Percentiles rank a stretch among this genome's conserved stretches.
Evolutionary conservation across 2,329 filamentous ascomycete genomes (phyloP).

Genomic region (Tolypocladium sp.): DNA sequence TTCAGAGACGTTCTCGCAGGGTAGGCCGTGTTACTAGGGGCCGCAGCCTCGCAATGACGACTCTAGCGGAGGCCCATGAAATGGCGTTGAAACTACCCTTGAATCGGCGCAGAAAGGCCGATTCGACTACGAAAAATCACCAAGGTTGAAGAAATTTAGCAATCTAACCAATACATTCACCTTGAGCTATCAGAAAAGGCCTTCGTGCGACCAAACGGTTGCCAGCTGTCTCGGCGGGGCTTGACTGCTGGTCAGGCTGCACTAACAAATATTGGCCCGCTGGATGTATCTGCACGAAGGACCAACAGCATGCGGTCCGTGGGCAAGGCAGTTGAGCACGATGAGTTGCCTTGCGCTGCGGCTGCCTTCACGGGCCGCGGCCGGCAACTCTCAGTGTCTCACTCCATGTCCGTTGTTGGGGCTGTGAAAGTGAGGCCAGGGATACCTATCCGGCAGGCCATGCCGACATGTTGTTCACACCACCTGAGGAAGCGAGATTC

Average conservation of each 20-base stretch:
- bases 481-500: not conserved
- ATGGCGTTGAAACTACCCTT: not conserved
- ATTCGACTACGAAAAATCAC: rapidly evolving
- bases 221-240: not conserved
- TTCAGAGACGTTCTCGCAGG: not conserved
- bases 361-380: not conserved
- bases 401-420: not conserved
- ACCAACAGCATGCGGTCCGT: not conserved
- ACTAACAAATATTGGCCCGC: not conserved
- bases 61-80: not conserved
- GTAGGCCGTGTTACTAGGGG: not conserved
- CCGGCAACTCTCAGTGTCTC: not conserved
- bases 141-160: not conserved
- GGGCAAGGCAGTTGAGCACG: not conserved
- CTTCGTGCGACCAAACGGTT: not conserved
- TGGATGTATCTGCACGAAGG: not conserved
- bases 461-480: not conserved
- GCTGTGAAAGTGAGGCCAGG: not conserved
- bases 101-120: not conserved
- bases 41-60: not conserved
- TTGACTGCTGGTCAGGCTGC: not conserved
- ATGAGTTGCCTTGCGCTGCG: not conserved
- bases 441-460: not conserved
- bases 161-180: not conserved
- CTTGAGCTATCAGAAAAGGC: not conserved